Conservation (phyloP, 108 stramenopile genomes). For the Discostella stelligeroides region DNA sequence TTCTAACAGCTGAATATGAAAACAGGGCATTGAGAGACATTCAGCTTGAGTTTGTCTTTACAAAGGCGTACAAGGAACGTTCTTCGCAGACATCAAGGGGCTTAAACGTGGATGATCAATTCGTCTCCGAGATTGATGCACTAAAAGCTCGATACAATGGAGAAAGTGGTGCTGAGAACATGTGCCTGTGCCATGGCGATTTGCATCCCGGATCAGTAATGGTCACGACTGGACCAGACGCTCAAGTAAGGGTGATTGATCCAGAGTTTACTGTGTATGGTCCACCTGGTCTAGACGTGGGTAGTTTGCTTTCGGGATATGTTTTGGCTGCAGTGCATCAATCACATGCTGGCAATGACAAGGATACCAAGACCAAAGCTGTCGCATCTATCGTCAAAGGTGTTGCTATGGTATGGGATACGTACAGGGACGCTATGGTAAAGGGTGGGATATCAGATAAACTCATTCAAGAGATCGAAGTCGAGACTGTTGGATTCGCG, state of each 20-base stretch:
- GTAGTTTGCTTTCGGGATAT: slow-evolving; percentile 74
- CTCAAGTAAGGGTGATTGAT: slow-evolving; percentile 70
- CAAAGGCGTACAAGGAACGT: slow-evolving; percentile 77
- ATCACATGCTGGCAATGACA: slow-evolving; percentile 42
- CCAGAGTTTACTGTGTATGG: slow-evolving; percentile 88
- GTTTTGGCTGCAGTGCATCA: slow-evolving; percentile 75
- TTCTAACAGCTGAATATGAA: slow-evolving; percentile 62
- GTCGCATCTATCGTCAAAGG: slow-evolving; percentile 54
- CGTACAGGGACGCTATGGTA: slow-evolving; percentile 50
- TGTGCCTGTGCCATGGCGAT: slow-evolving; percentile 80
- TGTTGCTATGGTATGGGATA: slow-evolving; percentile 54
- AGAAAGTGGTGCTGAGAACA: slow-evolving; percentile 29
- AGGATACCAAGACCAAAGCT: slow-evolving; percentile 21
- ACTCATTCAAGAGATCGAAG: slow-evolving; percentile 59
- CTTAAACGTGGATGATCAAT: slow-evolving; percentile 55
- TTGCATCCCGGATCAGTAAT: slow-evolving; percentile 85
- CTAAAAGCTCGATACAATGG: slow-evolving; percentile 73
- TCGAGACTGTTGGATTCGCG: slow-evolving; percentile 77
- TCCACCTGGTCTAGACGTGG: slow-evolving; percentile 82
- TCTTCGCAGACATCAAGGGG: slow-evolving; percentile 67
- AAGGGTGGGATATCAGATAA: slow-evolving; percentile 49
- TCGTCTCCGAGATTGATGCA: slow-evolving; percentile 63
- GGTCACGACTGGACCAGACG: slow-evolving; percentile 50
- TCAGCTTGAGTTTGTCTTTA: slow-evolving; percentile 83
- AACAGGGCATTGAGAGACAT: slow-evolving; percentile 80